A percentile compares a stretch with the other conserved stretches of the same genome.
Conservation (phyloP, 2,329 filamentous ascomycete genomes). For the Grosmannia huntii region DNA sequence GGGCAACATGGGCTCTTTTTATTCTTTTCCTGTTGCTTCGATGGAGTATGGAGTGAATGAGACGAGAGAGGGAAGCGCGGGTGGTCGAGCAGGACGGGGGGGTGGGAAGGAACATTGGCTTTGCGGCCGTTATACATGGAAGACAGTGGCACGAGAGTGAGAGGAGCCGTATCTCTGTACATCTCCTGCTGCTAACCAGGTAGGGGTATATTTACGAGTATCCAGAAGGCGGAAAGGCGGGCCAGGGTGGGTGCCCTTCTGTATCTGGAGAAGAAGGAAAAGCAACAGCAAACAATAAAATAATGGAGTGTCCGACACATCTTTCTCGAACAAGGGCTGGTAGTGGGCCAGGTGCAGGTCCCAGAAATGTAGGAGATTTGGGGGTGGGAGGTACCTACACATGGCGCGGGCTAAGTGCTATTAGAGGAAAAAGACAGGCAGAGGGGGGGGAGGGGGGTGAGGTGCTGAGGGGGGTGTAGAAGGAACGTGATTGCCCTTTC, state of each 20-base stretch:
- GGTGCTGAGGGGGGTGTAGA: neutral
- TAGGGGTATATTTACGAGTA: neutral
- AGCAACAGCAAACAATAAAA: neutral
- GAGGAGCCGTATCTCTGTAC: slow-evolving; percentile 1
- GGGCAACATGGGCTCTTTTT: slow-evolving; percentile 3
- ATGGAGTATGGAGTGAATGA: neutral
- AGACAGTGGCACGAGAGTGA: neutral
- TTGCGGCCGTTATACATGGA: neutral
- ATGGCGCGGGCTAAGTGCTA: neutral
- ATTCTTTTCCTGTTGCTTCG: neutral
- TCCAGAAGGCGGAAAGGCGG: slow-evolving; percentile 1
- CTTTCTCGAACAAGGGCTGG: too few relatives aligned
- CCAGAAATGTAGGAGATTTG: neutral
- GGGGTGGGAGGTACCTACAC: neutral
- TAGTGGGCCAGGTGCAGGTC: neutral
- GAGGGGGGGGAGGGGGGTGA: neutral
- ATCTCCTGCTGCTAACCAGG: neutral
- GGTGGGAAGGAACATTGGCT: neutral
- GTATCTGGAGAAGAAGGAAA: neutral
- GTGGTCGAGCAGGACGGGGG: neutral
- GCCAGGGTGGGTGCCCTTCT: neutral
- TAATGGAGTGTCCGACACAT: neutral
- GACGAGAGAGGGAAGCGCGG: neutral
- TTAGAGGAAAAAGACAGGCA: slow-evolving; percentile 1
- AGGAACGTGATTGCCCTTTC: neutral